phyloP scores from a whole-genome alignment of 805 yeast species.

The Barnettozyma sp. region DNA sequence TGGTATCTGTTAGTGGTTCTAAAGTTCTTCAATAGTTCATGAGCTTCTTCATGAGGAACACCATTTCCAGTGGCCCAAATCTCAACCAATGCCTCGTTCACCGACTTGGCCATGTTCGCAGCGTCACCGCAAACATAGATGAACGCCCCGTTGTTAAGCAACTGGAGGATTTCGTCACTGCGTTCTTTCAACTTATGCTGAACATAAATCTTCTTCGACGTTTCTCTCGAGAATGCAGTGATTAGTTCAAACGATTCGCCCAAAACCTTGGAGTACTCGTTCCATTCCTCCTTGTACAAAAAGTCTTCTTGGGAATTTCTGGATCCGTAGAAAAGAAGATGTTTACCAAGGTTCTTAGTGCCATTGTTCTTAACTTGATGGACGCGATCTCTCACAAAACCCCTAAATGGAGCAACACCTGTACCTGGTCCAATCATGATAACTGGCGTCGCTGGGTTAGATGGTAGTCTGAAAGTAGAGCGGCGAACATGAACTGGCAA shows the following conservation, averaged over 20 bases:
- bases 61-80: slow-evolving; percentile 59
- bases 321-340: slow-evolving; percentile 80
- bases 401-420: slow-evolving; percentile 98
- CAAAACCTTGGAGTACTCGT: slow-evolving; percentile 53
- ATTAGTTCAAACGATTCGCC: slow-evolving; percentile 56
- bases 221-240: slow-evolving; percentile 84
- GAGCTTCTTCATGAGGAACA: slow-evolving; percentile 61
- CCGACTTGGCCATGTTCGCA: slow-evolving; percentile 90
- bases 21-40: slow-evolving; percentile 67
- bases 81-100: slow-evolving; percentile 57
- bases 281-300: slow-evolving; percentile 88
- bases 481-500: slow-evolving; percentile 91
- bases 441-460: slow-evolving; percentile 74
- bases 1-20: slow-evolving; percentile 85
- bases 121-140: slow-evolving; percentile 98
- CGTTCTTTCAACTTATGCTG: slow-evolving; percentile 66
- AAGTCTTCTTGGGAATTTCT: slow-evolving; percentile 75
- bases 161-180: slow-evolving; percentile 32
- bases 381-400: slow-evolving; percentile 85
- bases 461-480: slow-evolving; percentile 89
- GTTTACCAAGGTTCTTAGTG: slow-evolving; percentile 57
- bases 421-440: slow-evolving; percentile 98
- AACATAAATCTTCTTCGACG: slow-evolving; percentile 62
- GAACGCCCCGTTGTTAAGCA: slow-evolving; percentile 71
- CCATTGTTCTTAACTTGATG: slow-evolving; percentile 39